Evolutionary conservation across 345 rosid genomes (phyloP), one percentile per base, ranked within the genome.

Genomic region (Gossypium arboreum): DNA sequence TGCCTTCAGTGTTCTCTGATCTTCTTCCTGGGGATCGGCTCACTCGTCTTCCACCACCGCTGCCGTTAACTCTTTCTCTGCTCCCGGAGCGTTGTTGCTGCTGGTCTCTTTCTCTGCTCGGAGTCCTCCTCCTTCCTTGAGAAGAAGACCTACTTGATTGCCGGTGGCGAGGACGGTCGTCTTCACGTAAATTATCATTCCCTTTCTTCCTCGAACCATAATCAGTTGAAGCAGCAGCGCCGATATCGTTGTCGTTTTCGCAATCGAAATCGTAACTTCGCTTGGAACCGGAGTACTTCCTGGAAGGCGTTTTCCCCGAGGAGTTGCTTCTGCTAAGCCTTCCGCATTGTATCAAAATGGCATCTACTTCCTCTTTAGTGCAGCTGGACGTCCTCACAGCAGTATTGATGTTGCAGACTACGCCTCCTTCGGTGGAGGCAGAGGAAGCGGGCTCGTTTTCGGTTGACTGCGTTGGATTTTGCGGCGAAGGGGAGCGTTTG

Each of bases 331-430:
- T 81, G 86, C 98, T 92, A 27, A 95, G 89, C 77, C 94, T 86
- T 20, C 98, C 99, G 52, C 99, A 95, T 18, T 95, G 99, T 29
- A 93, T 91, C 67, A 95, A 84, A 75, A 95, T 93, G 45, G 98
- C 98, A 57, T 95, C 97, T 22, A 95, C 97, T 76, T 92, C 97
- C 73, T 95, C 99, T 29, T 89, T 87, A 2, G 86, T 85, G 75
- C 91, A 85, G 77, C 85, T 86, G 10, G 92, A 86, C 2, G 92
- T 86, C 78, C 91, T 62, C 79, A 72, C 83, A 48, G 52, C 44
- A 4, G 43, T 48, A 29, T 61, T 68, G 47, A 52, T 80, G 64
- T 77, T 78, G 50, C 82, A 62, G 9, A 47, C 18, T 7, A 47
- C 24, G 74, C 83, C 83, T 67, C 82, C 83, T 43, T 74, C 81